phyloP scores from a whole-genome alignment of 148 eudicot genomes.

The Rhododendron mucronatum region DNA sequence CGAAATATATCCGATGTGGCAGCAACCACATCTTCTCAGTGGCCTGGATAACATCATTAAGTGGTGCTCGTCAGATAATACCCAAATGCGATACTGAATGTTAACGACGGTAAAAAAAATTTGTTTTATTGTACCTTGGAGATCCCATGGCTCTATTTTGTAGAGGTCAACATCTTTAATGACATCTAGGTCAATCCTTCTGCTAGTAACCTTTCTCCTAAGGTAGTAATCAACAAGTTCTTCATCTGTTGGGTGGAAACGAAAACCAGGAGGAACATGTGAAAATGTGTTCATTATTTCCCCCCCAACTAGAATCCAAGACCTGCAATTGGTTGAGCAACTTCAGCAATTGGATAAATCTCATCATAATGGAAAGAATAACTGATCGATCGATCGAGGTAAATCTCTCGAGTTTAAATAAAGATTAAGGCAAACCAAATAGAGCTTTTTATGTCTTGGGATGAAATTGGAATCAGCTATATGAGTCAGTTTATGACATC shows the following conservation, averaged over 20 bases:
- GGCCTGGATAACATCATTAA: neutral
- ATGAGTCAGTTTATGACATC: neutral
- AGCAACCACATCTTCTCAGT: too few species aligned
- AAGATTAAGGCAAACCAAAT: neutral
- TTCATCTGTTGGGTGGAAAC: slow-evolving; percentile 82
- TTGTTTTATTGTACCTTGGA: slow-evolving; percentile 44
- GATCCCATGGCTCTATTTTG: slow-evolving; percentile 91
- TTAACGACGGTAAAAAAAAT: neutral
- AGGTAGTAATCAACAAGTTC: slow-evolving; percentile 88
- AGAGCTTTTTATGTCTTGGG: neutral
- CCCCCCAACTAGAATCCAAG: neutral
- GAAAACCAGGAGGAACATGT: slow-evolving; percentile 82
- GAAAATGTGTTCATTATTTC: slow-evolving; percentile 41
- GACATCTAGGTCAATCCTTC: slow-evolving; percentile 58
- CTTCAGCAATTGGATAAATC: neutral
- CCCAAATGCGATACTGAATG: neutral
- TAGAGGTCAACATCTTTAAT: slow-evolving; percentile 82
- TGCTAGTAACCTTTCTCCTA: slow-evolving; percentile 51
- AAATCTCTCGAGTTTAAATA: neutral
- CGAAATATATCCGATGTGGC: too few species aligned
- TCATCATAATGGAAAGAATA: neutral
- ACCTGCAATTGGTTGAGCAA: slow-evolving; percentile 16
- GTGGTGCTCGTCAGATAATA: neutral
- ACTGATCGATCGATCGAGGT: neutral
- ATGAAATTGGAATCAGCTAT: too few species aligned